Evolutionary conservation across 192 early-diverging fungal species (phyloP).

Genomic region (Coemansia sp.): DNA sequence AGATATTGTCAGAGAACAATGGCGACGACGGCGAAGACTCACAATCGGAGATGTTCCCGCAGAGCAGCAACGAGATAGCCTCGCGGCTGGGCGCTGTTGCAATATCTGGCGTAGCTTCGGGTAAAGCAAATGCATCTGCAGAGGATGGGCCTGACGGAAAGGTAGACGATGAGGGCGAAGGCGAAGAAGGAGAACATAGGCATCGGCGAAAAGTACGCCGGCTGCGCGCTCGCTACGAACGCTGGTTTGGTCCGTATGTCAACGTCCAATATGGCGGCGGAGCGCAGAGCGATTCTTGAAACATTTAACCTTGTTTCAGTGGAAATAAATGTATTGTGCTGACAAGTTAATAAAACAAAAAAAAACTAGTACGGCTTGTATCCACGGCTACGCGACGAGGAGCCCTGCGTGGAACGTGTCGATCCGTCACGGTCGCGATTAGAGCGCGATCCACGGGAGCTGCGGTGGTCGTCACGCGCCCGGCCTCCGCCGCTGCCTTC

Average conservation of each 20-base stretch:
- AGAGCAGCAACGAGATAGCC: neutral
- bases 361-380: constrained; percentile 36
- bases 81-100: constrained; percentile 1
- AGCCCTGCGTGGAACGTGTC: constrained; percentile 27
- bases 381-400: constrained; percentile 31
- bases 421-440: constrained; percentile 45
- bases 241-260: constrained; percentile 52
- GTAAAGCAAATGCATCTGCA: neutral
- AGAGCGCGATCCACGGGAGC: too few species aligned
- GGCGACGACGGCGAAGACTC: constrained; percentile 14
- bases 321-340: neutral
- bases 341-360: neutral
- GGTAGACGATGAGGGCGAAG: constrained; percentile 1
- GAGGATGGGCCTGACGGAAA: neutral
- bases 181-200: constrained; percentile 28
- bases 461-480: constrained; percentile 17
- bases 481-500: constrained; percentile 22
- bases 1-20: constrained; percentile 38
- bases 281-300: constrained; percentile 13
- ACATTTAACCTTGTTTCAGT: neutral
- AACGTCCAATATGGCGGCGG: constrained; percentile 30
- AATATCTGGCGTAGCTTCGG: neutral
- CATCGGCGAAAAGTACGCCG: constrained; percentile 44
- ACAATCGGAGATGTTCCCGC: constrained; percentile 12
- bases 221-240: constrained; percentile 46